phyloP scores from a whole-genome alignment of 1,139 yeast genomes.

The Yamadazyma jaroonii region DNA sequence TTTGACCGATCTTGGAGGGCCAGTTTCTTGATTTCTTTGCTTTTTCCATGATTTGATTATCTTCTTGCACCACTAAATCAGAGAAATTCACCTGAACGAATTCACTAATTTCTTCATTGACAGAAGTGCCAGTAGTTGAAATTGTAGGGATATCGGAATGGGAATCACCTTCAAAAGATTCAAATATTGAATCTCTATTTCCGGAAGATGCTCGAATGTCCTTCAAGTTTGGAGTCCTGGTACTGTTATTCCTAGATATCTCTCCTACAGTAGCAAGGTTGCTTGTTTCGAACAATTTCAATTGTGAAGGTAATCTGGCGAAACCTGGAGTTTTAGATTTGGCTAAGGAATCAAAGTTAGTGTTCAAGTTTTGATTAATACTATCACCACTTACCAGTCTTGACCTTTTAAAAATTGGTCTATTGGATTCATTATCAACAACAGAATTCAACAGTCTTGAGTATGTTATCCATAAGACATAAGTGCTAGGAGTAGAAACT shows the following conservation, averaged over 20 bases:
- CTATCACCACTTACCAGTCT: conserved; percentile 14
- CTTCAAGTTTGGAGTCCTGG: conserved; percentile 20
- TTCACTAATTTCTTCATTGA: background rate
- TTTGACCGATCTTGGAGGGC: conserved; percentile 58
- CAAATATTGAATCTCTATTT: background rate
- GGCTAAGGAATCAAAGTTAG: too few species aligned
- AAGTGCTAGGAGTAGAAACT: conserved; percentile 56
- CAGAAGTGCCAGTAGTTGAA: background rate
- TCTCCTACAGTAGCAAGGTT: conserved; percentile 19
- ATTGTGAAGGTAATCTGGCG: conserved; percentile 52
- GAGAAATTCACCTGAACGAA: too few species aligned
- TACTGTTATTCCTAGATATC: conserved; percentile 35
- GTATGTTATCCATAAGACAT: conserved; percentile 85
- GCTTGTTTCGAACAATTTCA: conserved; percentile 44
- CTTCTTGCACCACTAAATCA: conserved; percentile 43
- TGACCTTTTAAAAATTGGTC: conserved; percentile 11
- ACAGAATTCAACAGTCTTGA: conserved; percentile 39
- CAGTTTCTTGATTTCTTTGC: conserved; percentile 39
- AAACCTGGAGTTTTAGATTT: conserved; percentile 4
- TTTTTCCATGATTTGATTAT: conserved; percentile 36
- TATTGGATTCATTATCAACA: background rate
- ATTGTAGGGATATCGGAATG: background rate
- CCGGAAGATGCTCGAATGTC: conserved; percentile 1
- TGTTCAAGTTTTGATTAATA: background rate
- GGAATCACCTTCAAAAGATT: background rate